Percentiles rank a stretch among this genome's conserved stretches.
phyloP scores from a whole-genome alignment of 805 yeast species.

The Kluyveromyces lactis region DNA sequence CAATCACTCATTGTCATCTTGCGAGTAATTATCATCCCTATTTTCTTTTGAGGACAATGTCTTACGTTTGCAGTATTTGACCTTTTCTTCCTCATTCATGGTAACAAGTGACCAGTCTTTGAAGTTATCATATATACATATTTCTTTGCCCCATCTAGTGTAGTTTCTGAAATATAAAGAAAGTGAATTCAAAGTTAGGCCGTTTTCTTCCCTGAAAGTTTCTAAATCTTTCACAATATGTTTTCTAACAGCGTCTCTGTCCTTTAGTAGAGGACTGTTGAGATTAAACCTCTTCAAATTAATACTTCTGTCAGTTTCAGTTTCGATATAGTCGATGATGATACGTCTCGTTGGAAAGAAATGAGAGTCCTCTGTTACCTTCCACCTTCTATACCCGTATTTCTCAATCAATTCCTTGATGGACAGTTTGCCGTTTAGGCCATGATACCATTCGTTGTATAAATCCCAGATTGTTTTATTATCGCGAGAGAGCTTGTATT shows the following conservation, averaged over 20 bases:
- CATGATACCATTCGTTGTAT: conserved; percentile 32
- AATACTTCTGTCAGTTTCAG: conserved; percentile 28
- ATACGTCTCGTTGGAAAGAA: conserved; percentile 32
- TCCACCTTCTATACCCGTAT: conserved; percentile 32
- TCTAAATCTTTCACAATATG: conserved; percentile 29
- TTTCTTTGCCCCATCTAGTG: conserved; percentile 22
- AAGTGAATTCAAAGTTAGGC: conserved; percentile 27
- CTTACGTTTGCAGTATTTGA: conserved; percentile 25
- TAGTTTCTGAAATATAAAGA: conserved; percentile 28
- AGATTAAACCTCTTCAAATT: conserved; percentile 25
- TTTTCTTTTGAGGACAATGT: conserved; percentile 7
- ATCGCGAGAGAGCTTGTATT: conserved; percentile 31
- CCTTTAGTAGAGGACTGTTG: conserved; percentile 13
- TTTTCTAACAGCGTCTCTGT: conserved; percentile 27
- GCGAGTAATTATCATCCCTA: conserved; percentile 1
- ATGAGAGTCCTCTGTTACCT: conserved; percentile 32
- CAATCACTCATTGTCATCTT: conserved; percentile 4
- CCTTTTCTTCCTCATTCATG: conserved; percentile 26
- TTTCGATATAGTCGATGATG: conserved; percentile 32
- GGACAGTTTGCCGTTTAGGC: conserved; percentile 27
- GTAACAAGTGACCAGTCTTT: conserved; percentile 24
- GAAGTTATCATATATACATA: conserved; percentile 26
- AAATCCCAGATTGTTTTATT: conserved; percentile 32
- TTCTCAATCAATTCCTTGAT: conserved; percentile 26
- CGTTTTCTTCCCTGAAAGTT: conserved; percentile 28